A percentile compares a stretch with the other conserved stretches of the same genome.
Evolutionary conservation across 1,139 yeast species (phyloP).

Genomic region (Suzukiozyma palmioleophila): DNA sequence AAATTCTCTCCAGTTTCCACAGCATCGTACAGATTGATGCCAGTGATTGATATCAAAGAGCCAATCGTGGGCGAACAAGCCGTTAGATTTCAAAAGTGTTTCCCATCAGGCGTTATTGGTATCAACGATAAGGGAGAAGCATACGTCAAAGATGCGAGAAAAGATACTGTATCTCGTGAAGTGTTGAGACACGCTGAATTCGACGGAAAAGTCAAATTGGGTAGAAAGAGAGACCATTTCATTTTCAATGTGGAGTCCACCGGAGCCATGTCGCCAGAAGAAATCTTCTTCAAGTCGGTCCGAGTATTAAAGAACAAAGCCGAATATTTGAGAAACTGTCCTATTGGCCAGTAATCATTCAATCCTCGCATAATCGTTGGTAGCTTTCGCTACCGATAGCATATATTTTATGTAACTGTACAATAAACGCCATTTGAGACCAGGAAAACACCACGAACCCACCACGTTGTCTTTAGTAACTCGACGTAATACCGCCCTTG

Average conservation of each 20-base stretch:
- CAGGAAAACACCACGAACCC: too few relatives aligned
- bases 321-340: constrained; percentile 72
- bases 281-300: constrained; percentile 86
- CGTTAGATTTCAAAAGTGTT: constrained; percentile 75
- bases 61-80: constrained; percentile 81
- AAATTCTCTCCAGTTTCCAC: constrained; percentile 96
- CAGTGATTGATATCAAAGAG: constrained; percentile 73
- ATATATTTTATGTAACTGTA: constrained; percentile 1
- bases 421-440: neutral
- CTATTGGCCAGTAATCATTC: constrained; percentile 51
- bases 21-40: constrained; percentile 93
- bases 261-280: constrained; percentile 97
- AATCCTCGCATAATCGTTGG: too few relatives aligned
- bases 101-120: constrained; percentile 89
- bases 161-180: constrained; percentile 94
- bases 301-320: constrained; percentile 84
- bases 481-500: too few relatives aligned
- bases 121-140: constrained; percentile 65
- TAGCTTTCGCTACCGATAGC: too few relatives aligned
- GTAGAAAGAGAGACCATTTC: constrained; percentile 88
- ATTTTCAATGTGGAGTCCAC: constrained; percentile 91
- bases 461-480: too few relatives aligned
- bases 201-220: constrained; percentile 81
- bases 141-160: constrained; percentile 78
- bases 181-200: constrained; percentile 92